These are phyloP conservation scores for Sporothrix mexicana DNA, from an alignment of 2,329 filamentous ascomycete genomes.

Conservation along the genomic window DNA sequence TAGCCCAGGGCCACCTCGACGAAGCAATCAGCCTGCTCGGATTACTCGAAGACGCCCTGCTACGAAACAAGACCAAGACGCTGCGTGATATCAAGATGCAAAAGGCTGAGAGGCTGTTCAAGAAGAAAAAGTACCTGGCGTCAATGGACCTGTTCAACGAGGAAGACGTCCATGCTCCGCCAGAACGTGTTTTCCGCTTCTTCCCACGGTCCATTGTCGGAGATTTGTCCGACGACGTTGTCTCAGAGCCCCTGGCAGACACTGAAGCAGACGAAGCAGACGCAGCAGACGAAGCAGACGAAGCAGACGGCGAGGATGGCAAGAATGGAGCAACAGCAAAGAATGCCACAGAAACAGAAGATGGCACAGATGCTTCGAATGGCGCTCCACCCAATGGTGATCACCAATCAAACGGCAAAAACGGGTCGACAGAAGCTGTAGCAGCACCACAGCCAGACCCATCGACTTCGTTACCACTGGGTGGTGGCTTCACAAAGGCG, in stretches of 20 bases:
- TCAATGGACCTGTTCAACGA: slow-evolving; percentile 86
- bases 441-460: slow-evolving; percentile 32
- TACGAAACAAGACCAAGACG: slow-evolving; percentile 80
- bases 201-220: slow-evolving; percentile 87
- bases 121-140: slow-evolving; percentile 79
- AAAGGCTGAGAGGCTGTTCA: slow-evolving; percentile 87
- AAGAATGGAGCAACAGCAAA: slow-evolving; percentile 6
- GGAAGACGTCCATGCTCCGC: slow-evolving; percentile 85
- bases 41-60: slow-evolving; percentile 90
- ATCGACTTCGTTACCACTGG: slow-evolving; percentile 45
- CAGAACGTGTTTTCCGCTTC: slow-evolving; percentile 82
- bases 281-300: slow-evolving; percentile 42
- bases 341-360: slow-evolving; percentile 16
- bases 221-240: slow-evolving; percentile 65
- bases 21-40: slow-evolving; percentile 88
- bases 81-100: slow-evolving; percentile 87
- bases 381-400: not conserved
- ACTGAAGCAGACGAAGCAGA: slow-evolving; percentile 44
- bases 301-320: slow-evolving; percentile 44
- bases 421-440: not conserved
- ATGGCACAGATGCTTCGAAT: not conserved
- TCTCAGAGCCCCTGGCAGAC: slow-evolving; percentile 37
- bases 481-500: slow-evolving; percentile 59
- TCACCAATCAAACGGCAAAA: slow-evolving; percentile 10
- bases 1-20: slow-evolving; percentile 75